These are phyloP conservation scores for Fomitopsis betulina DNA, from an alignment of 1,284 basidiomycete genomes.

Conservation along the genomic window DNA sequence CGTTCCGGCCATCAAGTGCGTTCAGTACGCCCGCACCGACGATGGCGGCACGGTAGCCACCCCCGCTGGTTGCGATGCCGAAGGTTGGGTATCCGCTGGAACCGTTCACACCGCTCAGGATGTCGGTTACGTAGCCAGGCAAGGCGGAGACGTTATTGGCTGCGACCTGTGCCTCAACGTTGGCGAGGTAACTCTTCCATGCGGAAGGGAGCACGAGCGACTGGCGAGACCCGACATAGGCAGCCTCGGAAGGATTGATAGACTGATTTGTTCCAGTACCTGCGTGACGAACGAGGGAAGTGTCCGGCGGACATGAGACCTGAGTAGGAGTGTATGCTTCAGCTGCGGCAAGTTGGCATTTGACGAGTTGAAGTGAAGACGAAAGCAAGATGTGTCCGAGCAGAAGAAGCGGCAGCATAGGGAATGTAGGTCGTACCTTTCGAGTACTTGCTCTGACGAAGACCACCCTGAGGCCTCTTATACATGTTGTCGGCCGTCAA, in stretches of 20 bases:
- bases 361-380: not conserved
- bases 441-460: no score
- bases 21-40: conserved; percentile 47
- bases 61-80: conserved; percentile 41
- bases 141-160: conserved; percentile 17
- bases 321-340: conserved; percentile 17
- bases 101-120: conserved; percentile 23
- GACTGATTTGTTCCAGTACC: conserved; percentile 13
- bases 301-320: conserved; percentile 16
- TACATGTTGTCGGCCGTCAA: no score
- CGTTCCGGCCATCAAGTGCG: conserved; percentile 45
- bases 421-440: not conserved
- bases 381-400: not conserved
- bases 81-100: conserved; percentile 28
- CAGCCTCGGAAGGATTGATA: conserved; percentile 18
- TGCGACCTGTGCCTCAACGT: conserved; percentile 22
- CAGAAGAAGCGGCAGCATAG: not conserved
- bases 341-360: conserved; percentile 14
- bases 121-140: conserved; percentile 30
- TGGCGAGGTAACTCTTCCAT: conserved; percentile 25
- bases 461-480: no score
- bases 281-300: conserved; percentile 16
- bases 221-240: conserved; percentile 19
- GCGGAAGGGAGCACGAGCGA: conserved; percentile 20
- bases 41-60: conserved; percentile 43